These are phyloP conservation scores for Lagenaria siceraria DNA, from an alignment of 306 rosid genomes.

Conservation along the genomic window DNA sequence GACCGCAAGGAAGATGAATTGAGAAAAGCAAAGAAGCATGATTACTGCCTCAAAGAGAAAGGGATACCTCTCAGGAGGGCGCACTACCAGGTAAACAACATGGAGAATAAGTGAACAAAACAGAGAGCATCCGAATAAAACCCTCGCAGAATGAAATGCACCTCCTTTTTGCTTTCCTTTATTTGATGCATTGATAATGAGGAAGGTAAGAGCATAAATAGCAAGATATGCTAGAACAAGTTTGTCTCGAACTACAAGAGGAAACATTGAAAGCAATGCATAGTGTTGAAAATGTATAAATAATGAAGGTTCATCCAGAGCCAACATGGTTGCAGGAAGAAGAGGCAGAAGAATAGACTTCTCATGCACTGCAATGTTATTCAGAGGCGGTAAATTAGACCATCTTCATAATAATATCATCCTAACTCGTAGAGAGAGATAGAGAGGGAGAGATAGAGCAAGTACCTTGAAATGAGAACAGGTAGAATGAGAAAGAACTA, in stretches of 20 bases:
- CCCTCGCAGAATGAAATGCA: conserved; percentile 13
- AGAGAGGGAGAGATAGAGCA: background rate
- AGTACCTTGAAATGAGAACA: conserved; percentile 88
- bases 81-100: conserved; percentile 50
- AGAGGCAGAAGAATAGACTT: conserved; percentile 85
- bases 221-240: conserved; percentile 57
- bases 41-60: conserved; percentile 79
- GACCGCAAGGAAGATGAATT: conserved; percentile 51
- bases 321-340: conserved; percentile 77
- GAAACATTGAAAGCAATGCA: conserved; percentile 79
- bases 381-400: background rate
- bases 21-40: conserved; percentile 79
- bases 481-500: conserved; percentile 70
- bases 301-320: conserved; percentile 63
- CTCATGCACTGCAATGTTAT: conserved; percentile 64
- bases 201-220: conserved; percentile 36
- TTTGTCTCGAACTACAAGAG: conserved; percentile 55
- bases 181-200: conserved; percentile 27
- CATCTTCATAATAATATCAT: background rate
- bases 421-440: background rate
- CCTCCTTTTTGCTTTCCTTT: conserved; percentile 17
- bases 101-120: conserved; percentile 46
- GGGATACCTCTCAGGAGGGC: conserved; percentile 63
- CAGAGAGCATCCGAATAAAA: conserved; percentile 14
- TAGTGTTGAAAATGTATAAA: conserved; percentile 39